Evolutionary conservation across 148 eudicot species (phyloP).

Genomic region (Arbutus unedo): DNA sequence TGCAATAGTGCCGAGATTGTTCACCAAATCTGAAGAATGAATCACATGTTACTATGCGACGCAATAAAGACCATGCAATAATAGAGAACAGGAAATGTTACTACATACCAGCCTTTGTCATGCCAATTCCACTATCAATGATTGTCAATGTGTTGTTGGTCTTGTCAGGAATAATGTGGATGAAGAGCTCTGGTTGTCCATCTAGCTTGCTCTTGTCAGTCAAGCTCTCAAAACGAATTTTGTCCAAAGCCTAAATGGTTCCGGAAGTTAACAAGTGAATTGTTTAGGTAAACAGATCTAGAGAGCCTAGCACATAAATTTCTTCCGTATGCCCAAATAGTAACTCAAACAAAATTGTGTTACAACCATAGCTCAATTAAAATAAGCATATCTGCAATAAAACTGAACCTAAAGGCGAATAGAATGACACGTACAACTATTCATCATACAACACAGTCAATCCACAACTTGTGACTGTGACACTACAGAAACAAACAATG

Average conservation of each 20-base stretch:
- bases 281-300: background rate
- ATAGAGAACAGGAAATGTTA: background rate
- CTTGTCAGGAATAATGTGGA: conserved; percentile 70
- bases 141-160: conserved; percentile 54
- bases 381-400: background rate
- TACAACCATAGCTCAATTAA: no score
- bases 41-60: background rate
- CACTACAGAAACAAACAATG: no score
- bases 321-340: background rate
- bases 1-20: conserved; percentile 77
- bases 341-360: background rate
- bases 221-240: conserved; percentile 64
- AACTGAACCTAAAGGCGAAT: background rate
- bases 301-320: background rate
- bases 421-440: background rate
- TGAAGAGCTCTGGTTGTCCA: conserved; percentile 65
- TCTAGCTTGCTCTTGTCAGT: conserved; percentile 73
- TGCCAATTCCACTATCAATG: conserved; percentile 77
- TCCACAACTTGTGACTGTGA: background rate
- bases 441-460: background rate
- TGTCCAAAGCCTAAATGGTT: conserved; percentile 37
- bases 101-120: conserved; percentile 71
- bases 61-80: background rate
- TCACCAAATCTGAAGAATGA: conserved; percentile 58
- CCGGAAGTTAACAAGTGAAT: background rate